These are phyloP conservation scores for Asterophora parasitica DNA, from an alignment of 768 basidiomycete genomes.

Conservation along the genomic window DNA sequence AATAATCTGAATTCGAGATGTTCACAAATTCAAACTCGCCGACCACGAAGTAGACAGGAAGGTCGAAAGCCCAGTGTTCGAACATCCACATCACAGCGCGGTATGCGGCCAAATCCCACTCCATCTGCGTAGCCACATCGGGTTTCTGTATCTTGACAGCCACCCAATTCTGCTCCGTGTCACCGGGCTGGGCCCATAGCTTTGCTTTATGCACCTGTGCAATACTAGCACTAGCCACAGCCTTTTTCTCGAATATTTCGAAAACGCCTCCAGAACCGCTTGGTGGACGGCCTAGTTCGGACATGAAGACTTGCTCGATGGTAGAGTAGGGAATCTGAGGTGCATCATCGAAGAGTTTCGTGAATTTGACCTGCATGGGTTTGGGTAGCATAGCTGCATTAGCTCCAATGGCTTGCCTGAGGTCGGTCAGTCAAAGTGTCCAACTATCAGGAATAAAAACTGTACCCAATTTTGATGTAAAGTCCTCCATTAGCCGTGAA, in stretches of 20 bases:
- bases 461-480: constrained; percentile 75
- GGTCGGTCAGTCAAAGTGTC: neutral
- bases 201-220: constrained; percentile 88
- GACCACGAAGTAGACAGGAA: constrained; percentile 78
- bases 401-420: constrained; percentile 73
- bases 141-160: constrained; percentile 95
- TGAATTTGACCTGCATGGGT: constrained; percentile 79
- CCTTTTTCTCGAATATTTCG: constrained; percentile 67
- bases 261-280: constrained; percentile 71
- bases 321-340: constrained; percentile 76
- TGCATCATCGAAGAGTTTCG: constrained; percentile 82
- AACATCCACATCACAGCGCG: constrained; percentile 76
- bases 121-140: constrained; percentile 78
- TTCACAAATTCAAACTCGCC: constrained; percentile 38
- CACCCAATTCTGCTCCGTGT: constrained; percentile 58
- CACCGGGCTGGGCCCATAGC: constrained; percentile 36
- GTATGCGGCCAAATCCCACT: constrained; percentile 75
- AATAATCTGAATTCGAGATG: no score
- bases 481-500: constrained; percentile 80
- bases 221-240: constrained; percentile 85
- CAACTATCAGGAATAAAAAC: neutral
- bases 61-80: constrained; percentile 76
- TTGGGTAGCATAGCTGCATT: constrained; percentile 83
- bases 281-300: constrained; percentile 65
- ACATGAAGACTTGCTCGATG: constrained; percentile 59